Base-by-base conservation (phyloP, 2,329 filamentous ascomycete genomes). In the Aspergillus pseudoterreus region DNA sequence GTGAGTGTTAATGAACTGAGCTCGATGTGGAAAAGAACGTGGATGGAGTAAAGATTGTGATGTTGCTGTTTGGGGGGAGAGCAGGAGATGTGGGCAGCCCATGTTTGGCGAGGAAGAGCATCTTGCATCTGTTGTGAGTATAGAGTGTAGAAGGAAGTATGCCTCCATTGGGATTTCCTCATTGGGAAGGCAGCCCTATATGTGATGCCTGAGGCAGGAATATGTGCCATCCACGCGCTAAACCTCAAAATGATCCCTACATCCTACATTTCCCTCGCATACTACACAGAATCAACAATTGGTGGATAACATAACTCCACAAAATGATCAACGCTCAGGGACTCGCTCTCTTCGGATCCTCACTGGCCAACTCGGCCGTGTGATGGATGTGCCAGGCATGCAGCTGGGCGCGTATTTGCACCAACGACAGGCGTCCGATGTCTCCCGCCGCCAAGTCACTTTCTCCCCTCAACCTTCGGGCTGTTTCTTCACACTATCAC, bases 341-440 rank as follows among this genome's bases (percentile, higher is more conserved):
- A 30, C 27, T 30, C 10, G 27, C 27, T 30, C 30, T 30, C n/a
- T 24, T 6, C 14, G 24, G 11, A 19, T 12, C 12, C 21, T 44
- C 24, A 44, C 22, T n/a, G 22, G 44, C 45, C 35, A 17, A 17
- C 19, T 15, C n/a, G 5, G 11, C 8, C 19, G 35, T 47, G 45
- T 47, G 45, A 47, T 33, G 47, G 50, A 45, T 38, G 52, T 54
- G 61, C 41, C 44, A 36, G 22, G 44, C 52, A 41, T 64, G 63
- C 63, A 66, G 56, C 32, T 47, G 46, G 60, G 63, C 63, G 63
- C 63, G 46, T 66, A 66, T 52, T 53, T 55, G 54, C 44, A 57
- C 63, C 61, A 65, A 65, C 62, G 53, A 59, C 58, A 58, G 57
- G 49, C 45, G 33, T 36, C 50, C 30, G 24, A 22, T 38, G 35